These are phyloP conservation scores for Arabidopsis lyrata DNA, from an alignment of 441 rosid genomes.

Conservation along the genomic window DNA sequence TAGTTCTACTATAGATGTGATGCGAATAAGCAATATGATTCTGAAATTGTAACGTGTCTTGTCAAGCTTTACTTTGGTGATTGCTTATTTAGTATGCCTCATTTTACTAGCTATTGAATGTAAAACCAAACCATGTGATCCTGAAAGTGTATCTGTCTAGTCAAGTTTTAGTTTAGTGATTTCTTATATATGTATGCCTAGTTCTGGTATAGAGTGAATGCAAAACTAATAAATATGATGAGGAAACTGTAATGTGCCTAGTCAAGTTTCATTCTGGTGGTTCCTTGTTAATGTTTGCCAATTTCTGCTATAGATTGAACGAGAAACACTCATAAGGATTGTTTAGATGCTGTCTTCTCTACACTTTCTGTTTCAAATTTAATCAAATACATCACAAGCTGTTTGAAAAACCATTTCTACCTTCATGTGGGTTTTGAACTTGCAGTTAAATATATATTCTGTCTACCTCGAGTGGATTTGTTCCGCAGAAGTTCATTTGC, in stretches of 20 bases:
- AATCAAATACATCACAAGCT: too few relatives aligned
- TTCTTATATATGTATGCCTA: background rate
- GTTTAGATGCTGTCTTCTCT: background rate
- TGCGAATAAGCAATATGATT: background rate
- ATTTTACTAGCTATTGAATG: slow-evolving; percentile 10
- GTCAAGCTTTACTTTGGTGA: background rate
- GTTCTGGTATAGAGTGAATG: slow-evolving; percentile 19
- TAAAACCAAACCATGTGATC: background rate
- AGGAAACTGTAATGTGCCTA: slow-evolving; percentile 10
- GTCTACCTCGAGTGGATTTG: background rate
- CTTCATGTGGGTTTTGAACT: too few relatives aligned
- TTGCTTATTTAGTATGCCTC: slow-evolving; percentile 11
- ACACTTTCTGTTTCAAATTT: too few relatives aligned
- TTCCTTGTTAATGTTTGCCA: background rate
- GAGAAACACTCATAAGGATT: background rate
- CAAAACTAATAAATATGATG: slow-evolving; percentile 2
- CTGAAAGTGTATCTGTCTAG: slow-evolving; percentile 6
- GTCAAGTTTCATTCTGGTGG: slow-evolving; percentile 4
- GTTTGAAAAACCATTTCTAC: too few relatives aligned
- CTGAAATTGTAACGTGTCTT: background rate
- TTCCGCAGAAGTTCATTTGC: slow-evolving; percentile 15
- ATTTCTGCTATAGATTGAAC: background rate
- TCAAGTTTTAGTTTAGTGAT: background rate
- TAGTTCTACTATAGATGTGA: slow-evolving; percentile 5
- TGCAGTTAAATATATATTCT: too few relatives aligned